A percentile compares a stretch with the other conserved stretches of the same genome.
Conservation (phyloP, 2,329 filamentous ascomycete species). For the Phialophora verrucosa region DNA sequence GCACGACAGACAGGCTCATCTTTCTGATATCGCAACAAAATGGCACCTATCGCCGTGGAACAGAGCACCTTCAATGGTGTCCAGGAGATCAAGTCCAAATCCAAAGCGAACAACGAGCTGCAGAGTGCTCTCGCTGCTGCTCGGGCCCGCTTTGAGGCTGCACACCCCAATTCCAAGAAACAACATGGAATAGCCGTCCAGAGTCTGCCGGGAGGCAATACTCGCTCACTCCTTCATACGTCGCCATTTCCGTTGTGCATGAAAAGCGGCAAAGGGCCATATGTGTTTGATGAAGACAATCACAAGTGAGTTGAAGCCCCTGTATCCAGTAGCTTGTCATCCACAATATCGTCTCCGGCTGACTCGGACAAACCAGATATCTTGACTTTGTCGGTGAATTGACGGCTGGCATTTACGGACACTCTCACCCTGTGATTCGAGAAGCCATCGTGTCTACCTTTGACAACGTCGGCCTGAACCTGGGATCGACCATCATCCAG, state of each 20-base stretch:
- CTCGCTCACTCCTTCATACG: conserved; percentile 41
- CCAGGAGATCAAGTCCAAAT: too few species aligned
- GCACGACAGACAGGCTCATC: too few species aligned
- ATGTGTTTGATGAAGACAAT: conserved; percentile 43
- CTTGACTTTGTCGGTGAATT: conserved; percentile 67
- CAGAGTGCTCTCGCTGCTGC: too few species aligned
- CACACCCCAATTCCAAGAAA: neutral
- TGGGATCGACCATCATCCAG: conserved; percentile 59
- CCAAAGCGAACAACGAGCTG: too few species aligned
- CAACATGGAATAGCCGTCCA: conserved; percentile 32
- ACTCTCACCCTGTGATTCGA: conserved; percentile 63
- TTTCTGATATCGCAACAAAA: too few species aligned
- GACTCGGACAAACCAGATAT: conserved; percentile 46
- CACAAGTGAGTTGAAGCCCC: neutral
- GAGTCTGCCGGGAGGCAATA: conserved; percentile 41
- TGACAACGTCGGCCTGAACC: conserved; percentile 55
- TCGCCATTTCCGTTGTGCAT: conserved; percentile 45
- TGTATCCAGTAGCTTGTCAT: too few species aligned
- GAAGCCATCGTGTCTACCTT: conserved; percentile 55
- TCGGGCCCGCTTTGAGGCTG: too few species aligned
- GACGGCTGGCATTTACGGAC: conserved; percentile 69
- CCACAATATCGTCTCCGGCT: too few species aligned
- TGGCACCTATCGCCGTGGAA: too few species aligned
- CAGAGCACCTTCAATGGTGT: too few species aligned
- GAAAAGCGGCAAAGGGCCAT: conserved; percentile 38